Evolutionary conservation across 2,329 filamentous ascomycete genomes (phyloP).

Genomic region (Diaporthe citriasiana): DNA sequence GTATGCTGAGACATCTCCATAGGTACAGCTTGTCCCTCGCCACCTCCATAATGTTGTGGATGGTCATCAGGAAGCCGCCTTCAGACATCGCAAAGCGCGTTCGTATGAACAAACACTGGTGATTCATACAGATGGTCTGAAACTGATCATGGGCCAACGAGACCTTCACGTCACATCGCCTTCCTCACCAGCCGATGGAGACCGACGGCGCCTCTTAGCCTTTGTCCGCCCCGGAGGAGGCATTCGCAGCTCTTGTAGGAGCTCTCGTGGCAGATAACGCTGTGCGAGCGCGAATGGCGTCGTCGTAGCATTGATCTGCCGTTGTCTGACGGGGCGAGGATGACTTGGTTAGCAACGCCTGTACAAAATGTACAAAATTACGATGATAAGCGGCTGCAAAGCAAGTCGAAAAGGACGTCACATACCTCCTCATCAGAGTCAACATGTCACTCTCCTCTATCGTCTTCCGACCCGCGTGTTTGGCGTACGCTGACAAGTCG

Average conservation of each 20-base stretch:
- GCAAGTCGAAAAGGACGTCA: conserved; percentile 48
- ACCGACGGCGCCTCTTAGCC: conserved; percentile 60
- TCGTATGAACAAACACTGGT: conserved; percentile 83
- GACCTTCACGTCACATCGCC: conserved; percentile 56
- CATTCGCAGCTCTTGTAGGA: conserved; percentile 87
- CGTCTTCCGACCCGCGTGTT: conserved; percentile 85
- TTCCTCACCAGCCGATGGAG: conserved; percentile 55
- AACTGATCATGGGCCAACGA: neutral
- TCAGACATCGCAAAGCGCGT: conserved; percentile 80
- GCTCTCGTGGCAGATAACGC: conserved; percentile 83
- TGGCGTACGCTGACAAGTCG: conserved; percentile 83
- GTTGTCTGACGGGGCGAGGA: conserved; percentile 72
- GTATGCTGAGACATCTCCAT: conserved; percentile 37
- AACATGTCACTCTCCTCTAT: conserved; percentile 89
- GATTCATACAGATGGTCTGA: conserved; percentile 42
- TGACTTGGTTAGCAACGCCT: conserved; percentile 28
- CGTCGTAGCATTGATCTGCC: conserved; percentile 77
- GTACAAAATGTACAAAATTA: conserved; percentile 32
- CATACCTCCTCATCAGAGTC: conserved; percentile 86
- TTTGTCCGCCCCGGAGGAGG: conserved; percentile 63
- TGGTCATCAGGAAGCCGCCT: conserved; percentile 91
- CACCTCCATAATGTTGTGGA: conserved; percentile 95
- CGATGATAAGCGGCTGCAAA: conserved; percentile 41
- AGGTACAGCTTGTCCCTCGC: conserved; percentile 90
- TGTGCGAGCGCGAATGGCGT: conserved; percentile 90